Percentiles rank a stretch among this genome's conserved stretches.
phyloP scores from a whole-genome alignment of 2,329 filamentous ascomycete genomes.

The Incumbomyces lentus region DNA sequence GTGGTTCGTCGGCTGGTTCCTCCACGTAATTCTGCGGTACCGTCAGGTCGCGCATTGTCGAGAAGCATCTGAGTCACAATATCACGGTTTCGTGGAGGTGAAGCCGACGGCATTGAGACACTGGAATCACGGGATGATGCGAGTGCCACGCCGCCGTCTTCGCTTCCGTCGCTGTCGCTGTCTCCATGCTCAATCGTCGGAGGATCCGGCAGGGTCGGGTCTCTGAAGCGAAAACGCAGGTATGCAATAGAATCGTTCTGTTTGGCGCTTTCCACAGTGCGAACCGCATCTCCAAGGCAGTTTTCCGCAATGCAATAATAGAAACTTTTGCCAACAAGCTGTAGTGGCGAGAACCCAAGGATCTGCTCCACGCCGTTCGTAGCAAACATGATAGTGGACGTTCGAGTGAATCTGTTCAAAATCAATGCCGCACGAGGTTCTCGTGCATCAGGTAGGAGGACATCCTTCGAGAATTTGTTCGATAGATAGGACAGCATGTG shows the following conservation, averaged over 20 bases:
- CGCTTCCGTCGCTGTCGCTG: conserved; percentile 36
- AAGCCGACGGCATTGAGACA: conserved; percentile 25
- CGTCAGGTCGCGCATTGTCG: neutral
- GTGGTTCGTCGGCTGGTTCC: conserved; percentile 15
- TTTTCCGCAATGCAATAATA: conserved; percentile 77
- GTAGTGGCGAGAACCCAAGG: conserved; percentile 58
- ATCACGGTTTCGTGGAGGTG: neutral
- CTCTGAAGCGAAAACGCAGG: conserved; percentile 72
- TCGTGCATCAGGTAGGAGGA: conserved; percentile 44
- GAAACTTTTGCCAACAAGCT: conserved; percentile 67
- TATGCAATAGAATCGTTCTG: conserved; percentile 87
- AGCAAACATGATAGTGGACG: conserved; percentile 75
- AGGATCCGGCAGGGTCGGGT: conserved; percentile 51
- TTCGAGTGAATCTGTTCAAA: conserved; percentile 74
- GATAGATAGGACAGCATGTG: conserved; percentile 83
- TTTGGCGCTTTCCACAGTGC: conserved; percentile 74
- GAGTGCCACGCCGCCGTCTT: conserved; percentile 38
- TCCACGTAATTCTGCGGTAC: conserved; percentile 13
- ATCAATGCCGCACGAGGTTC: conserved; percentile 78
- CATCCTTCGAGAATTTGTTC: conserved; percentile 54
- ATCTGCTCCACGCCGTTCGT: conserved; percentile 67
- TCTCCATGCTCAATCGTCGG: neutral
- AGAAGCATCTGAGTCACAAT: neutral
- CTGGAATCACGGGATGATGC: conserved; percentile 23
- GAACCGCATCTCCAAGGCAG: conserved; percentile 65